Evolutionary conservation across 305 asterid genomes (phyloP).

Genomic region (Caryopteris hybrid): DNA sequence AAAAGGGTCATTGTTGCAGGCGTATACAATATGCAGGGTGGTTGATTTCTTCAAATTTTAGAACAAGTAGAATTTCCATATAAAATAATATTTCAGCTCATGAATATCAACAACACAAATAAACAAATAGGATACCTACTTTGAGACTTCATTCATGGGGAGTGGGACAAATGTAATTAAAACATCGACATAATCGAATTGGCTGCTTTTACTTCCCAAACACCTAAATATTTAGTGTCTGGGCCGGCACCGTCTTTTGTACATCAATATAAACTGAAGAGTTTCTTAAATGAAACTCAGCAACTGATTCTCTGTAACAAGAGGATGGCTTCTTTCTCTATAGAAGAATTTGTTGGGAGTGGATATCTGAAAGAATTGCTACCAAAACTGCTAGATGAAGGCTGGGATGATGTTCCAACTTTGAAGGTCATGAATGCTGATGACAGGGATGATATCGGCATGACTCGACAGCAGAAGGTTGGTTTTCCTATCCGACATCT

Average conservation of each 20-base stretch:
- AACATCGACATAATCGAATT: constrained; percentile 13
- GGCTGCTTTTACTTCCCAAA: constrained; percentile 5
- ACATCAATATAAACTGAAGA: background rate
- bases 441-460: constrained; percentile 61
- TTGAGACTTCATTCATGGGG: background rate
- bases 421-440: constrained; percentile 75
- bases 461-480: constrained; percentile 79
- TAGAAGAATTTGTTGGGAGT: constrained; percentile 74
- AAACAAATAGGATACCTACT: constrained; percentile 7
- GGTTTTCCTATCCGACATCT: constrained; percentile 17
- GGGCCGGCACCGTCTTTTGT: background rate
- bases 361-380: constrained; percentile 58
- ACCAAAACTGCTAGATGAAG: constrained; percentile 67
- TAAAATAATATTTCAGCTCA: too few relatives aligned
- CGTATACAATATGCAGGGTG: background rate
- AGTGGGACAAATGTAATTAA: constrained; percentile 3
- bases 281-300: background rate
- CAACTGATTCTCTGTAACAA: constrained; percentile 11
- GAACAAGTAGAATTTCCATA: background rate
- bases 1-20: constrained; percentile 9
- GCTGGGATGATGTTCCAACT: constrained; percentile 92
- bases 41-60: constrained; percentile 1
- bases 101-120: background rate
- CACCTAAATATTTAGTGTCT: background rate
- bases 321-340: constrained; percentile 76